Evolutionary conservation across 179 eudicot species (phyloP), one percentile per base, ranked within the genome.

Genomic region (Sideroxylon spinosum): DNA sequence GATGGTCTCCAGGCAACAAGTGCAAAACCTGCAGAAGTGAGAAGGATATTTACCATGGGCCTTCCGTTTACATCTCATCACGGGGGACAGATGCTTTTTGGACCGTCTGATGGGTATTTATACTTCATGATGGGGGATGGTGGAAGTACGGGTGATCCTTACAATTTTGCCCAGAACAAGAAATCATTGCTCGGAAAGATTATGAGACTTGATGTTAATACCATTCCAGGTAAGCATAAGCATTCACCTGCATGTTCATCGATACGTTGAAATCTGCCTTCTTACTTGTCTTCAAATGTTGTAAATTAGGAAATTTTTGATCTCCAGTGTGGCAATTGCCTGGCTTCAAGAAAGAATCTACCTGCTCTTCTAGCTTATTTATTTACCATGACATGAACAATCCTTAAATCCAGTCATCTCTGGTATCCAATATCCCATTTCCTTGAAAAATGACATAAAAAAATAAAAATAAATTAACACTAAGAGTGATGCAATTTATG

Each of bases 41-140:
- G 95, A 80, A 86, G 97, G 82, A 91, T 91, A 55, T 88, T 94
- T 66, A 89, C 95, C n/a, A 86, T 94, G 88, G 97, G 98, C 29
- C 89, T 94, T 50, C 98, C 98, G 11, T 85, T 77, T 68, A 82
- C 89, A 64, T 74, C 80, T 32, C 49, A 84, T 81, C 97, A 92
- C 53, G 98, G 97, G 26, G 97, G 97, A 9, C 97, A 94, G 70
- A 89, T 92, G 63, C 85, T 92, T 22, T 93, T 95, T 44, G 93
- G 97, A 60, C 95, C 97, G 25, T 79, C 76, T 68, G 97, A 95
- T 77, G 90, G 93, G 19, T 88, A 95, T 62, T 72, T 95, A 77
- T 95, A 95, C 79, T 68, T 91, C 25, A 95, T 95, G 97, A 89
- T 91, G 92, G 98, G 98, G 73, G 97, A 91, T 70, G 97, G 97